Evolutionary conservation across 495 filamentous ascomycete genomes (phyloP).

Genomic region (Tuber magnatum): DNA sequence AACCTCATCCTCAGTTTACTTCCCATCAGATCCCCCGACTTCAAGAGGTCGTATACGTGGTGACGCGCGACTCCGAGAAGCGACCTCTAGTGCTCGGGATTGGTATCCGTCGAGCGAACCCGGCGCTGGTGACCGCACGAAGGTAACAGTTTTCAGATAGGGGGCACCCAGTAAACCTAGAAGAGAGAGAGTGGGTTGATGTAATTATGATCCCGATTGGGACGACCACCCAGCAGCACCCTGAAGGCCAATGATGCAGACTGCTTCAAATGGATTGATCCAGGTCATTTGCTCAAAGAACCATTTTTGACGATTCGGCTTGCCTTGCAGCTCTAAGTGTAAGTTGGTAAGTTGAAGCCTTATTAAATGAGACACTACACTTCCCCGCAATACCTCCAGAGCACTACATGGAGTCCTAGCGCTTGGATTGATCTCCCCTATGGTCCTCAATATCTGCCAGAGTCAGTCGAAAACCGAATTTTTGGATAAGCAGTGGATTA

Average conservation of each 20-base stretch:
- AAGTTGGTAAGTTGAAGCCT: constrained; percentile 35
- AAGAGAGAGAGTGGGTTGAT: constrained; percentile 50
- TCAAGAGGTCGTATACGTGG: constrained; percentile 53
- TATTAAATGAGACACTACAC: constrained; percentile 9
- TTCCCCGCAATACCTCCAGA: constrained; percentile 58
- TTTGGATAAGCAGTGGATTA: constrained; percentile 60
- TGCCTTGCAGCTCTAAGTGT: constrained; percentile 44
- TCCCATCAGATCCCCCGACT: constrained; percentile 43
- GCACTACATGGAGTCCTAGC: constrained; percentile 51
- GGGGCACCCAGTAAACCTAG: constrained; percentile 53
- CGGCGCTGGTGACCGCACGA: constrained; percentile 51
- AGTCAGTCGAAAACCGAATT: constrained; percentile 57
- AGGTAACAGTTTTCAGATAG: constrained; percentile 61
- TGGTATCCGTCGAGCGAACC: constrained; percentile 60
- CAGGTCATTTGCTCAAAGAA: constrained; percentile 57
- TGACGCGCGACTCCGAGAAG: constrained; percentile 55
- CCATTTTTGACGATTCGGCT: constrained; percentile 45
- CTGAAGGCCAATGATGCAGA: constrained; percentile 64
- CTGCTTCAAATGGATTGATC: constrained; percentile 75
- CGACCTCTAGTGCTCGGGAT: constrained; percentile 52
- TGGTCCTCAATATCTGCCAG: constrained; percentile 49
- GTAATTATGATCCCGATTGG: constrained; percentile 53
- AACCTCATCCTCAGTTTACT: constrained; percentile 42
- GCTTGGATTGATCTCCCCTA: constrained; percentile 34
- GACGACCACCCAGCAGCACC: constrained; percentile 52